Evolutionary conservation across 1,284 basidiomycete species (phyloP).

Genomic region (Fomitiporia mediterranea): DNA sequence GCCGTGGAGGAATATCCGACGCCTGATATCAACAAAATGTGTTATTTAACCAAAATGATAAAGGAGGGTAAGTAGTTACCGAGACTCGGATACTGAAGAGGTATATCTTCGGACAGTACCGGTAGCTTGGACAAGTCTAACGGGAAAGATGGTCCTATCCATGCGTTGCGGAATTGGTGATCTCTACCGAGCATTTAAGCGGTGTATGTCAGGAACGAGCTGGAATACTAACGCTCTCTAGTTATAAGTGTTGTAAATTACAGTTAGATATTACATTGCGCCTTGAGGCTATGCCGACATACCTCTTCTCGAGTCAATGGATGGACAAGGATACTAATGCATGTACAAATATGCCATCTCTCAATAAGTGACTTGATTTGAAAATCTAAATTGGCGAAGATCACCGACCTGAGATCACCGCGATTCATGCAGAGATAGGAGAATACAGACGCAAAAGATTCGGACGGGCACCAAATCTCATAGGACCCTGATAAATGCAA

Average conservation of each 20-base stretch:
- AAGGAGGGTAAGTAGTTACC: constrained; percentile 39
- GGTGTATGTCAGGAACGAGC: neutral
- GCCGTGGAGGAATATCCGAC: constrained; percentile 48
- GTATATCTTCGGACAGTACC: constrained; percentile 45
- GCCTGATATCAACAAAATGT: constrained; percentile 30
- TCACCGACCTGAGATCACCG: constrained; percentile 55
- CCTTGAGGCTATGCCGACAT: constrained; percentile 23
- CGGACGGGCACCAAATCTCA: constrained; percentile 70
- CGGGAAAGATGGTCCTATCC: constrained; percentile 66
- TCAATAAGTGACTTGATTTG: neutral
- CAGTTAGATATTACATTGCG: neutral
- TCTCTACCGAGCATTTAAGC: constrained; percentile 36
- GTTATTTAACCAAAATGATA: neutral
- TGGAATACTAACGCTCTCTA: neutral
- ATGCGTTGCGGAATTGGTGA: constrained; percentile 60
- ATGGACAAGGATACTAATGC: constrained; percentile 57
- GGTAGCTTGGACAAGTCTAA: constrained; percentile 57
- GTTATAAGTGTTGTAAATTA: neutral
- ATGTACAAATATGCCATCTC: neutral
- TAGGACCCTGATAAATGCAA: constrained; percentile 61
- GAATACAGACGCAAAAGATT: constrained; percentile 66
- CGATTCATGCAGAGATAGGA: constrained; percentile 67
- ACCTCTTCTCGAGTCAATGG: constrained; percentile 67
- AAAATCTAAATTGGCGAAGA: neutral
- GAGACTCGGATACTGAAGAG: constrained; percentile 64